phyloP scores from a whole-genome alignment of 345 rosid species.

The Gossypium ekmanianum region DNA sequence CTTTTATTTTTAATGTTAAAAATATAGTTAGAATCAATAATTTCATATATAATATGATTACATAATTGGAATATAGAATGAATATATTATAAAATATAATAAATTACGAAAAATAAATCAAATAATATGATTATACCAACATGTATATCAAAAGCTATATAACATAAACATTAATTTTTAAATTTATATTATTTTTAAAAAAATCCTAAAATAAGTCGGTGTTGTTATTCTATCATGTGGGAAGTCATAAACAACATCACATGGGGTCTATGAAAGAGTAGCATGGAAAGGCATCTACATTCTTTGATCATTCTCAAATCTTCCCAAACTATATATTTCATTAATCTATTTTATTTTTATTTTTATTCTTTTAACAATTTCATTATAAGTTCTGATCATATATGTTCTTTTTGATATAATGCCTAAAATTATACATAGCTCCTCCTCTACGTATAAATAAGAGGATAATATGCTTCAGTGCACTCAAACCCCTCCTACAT shows the following conservation, averaged over 20 bases:
- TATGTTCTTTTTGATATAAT: no score
- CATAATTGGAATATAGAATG: not conserved
- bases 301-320: not conserved
- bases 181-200: not conserved
- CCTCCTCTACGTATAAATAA: accelerated
- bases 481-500: no score
- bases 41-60: not conserved
- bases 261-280: not conserved
- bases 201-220: not conserved
- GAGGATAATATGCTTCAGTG: no score
- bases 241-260: not conserved
- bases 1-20: not conserved
- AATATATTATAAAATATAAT: not conserved
- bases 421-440: accelerated
- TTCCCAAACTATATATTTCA: not conserved
- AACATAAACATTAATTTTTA: not conserved
- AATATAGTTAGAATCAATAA: not conserved
- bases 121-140: not conserved
- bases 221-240: not conserved
- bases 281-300: not conserved
- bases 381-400: no score
- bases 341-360: not conserved
- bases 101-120: not conserved
- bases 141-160: not conserved
- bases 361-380: no score